A percentile compares a stretch with the other conserved stretches of the same genome.
These are phyloP conservation scores for Lobosporangium transversale DNA, from an alignment of 192 early-diverging fungal genomes.

Conservation along the genomic window DNA sequence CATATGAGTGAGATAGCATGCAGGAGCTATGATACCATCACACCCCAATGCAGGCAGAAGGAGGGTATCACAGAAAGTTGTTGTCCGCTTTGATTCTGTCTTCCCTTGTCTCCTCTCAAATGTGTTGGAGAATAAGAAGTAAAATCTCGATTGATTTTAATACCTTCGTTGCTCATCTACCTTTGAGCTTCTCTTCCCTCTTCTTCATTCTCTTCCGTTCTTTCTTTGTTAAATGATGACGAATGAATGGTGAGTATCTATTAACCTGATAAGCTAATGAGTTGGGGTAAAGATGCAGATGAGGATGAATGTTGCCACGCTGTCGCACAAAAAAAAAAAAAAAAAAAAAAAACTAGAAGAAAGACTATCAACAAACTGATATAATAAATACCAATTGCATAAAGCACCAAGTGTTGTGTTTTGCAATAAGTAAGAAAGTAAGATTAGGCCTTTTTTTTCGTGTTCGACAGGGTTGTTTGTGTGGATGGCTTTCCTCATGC, in stretches of 20 bases:
- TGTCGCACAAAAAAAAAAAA: constrained; percentile 31
- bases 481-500: too few relatives aligned
- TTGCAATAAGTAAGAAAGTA: too few relatives aligned
- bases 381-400: too few relatives aligned
- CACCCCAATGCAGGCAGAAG: neutral
- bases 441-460: too few relatives aligned
- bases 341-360: neutral
- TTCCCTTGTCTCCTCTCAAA: neutral
- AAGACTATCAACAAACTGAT: neutral
- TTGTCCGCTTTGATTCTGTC: too few relatives aligned
- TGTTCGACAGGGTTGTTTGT: too few relatives aligned
- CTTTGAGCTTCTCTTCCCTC: neutral
- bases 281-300: neutral
- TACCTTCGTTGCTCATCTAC: neutral
- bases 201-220: neutral
- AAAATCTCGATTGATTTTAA: neutral
- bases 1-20: neutral
- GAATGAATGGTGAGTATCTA: too few relatives aligned
- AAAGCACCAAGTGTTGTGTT: too few relatives aligned
- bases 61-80: neutral
- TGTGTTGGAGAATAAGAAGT: neutral
- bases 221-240: too few relatives aligned
- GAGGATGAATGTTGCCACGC: constrained; percentile 28
- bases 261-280: too few relatives aligned
- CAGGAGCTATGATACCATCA: constrained; percentile 7